A percentile compares a stretch with the other conserved stretches of the same genome.
phyloP scores from a whole-genome alignment of 1,284 basidiomycete genomes.

The Paramarasmius palmivorus region DNA sequence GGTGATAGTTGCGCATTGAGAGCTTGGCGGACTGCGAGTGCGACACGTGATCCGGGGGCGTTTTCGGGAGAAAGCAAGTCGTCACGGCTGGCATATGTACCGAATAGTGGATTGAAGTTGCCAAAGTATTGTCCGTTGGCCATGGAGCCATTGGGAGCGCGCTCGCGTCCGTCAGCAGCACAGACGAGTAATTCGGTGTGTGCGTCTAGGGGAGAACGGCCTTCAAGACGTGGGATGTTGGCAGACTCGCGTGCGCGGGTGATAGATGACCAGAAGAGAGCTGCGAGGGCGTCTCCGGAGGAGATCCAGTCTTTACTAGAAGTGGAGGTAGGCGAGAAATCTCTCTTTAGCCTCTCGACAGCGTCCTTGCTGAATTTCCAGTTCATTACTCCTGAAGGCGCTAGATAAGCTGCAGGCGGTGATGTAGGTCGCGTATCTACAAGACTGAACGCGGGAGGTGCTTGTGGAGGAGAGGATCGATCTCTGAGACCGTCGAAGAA shows the following conservation, averaged over 20 bases:
- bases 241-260: conserved; percentile 8
- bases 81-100: not conserved
- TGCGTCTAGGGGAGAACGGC: too few species aligned
- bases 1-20: conserved; percentile 1
- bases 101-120: conserved; percentile 9
- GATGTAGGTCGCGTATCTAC: too few species aligned
- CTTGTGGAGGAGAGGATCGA: not conserved
- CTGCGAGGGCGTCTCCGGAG: conserved; percentile 11
- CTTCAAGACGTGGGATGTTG: not conserved
- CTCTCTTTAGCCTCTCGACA: conserved; percentile 6
- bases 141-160: not conserved
- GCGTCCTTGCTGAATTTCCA: not conserved
- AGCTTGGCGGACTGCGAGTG: conserved; percentile 3
- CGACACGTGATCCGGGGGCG: conserved; percentile 5
- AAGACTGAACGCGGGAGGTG: too few species aligned
- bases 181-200: not conserved
- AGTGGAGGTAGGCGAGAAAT: not conserved
- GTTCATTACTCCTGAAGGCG: too few species aligned
- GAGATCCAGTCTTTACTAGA: conserved; percentile 8
- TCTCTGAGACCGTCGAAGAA: not conserved
- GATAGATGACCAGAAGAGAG: conserved; percentile 11
- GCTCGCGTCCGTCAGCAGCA: conserved; percentile 7
- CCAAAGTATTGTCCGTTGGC: conserved; percentile 4
- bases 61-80: not conserved
- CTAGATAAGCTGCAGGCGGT: too few species aligned